phyloP scores from a whole-genome alignment of 177 flowering plant genomes.

The Telopea speciosissima region DNA sequence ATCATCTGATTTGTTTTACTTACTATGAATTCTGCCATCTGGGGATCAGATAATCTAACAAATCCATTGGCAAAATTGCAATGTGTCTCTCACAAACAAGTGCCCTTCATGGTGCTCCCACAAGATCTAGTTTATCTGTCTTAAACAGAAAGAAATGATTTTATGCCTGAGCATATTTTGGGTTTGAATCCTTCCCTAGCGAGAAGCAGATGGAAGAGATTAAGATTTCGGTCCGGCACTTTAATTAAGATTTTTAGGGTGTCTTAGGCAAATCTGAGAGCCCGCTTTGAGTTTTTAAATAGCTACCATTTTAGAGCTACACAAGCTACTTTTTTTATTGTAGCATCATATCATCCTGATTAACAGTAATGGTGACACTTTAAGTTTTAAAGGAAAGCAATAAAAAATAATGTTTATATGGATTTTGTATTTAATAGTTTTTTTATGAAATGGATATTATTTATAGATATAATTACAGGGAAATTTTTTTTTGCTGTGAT shows the following conservation, averaged over 20 bases:
- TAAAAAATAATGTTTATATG: too few relatives aligned
- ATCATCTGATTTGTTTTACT: background rate
- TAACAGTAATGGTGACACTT: too few relatives aligned
- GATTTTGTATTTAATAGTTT: too few relatives aligned
- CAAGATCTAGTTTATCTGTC: background rate
- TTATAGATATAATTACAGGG: too few relatives aligned
- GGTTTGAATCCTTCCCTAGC: constrained; percentile 54
- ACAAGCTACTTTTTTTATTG: background rate
- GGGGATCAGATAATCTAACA: background rate
- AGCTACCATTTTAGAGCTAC: background rate
- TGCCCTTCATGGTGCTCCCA: too few relatives aligned
- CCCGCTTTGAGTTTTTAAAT: background rate
- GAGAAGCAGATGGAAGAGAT: constrained; percentile 61
- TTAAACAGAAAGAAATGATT: constrained; percentile 29
- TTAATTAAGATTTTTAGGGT: constrained; percentile 1
- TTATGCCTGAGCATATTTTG: constrained; percentile 85
- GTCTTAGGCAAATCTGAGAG: background rate
- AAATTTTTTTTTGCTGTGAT: too few relatives aligned
- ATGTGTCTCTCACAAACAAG: background rate
- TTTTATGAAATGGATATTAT: too few relatives aligned
- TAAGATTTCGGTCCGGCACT: constrained; percentile 43
- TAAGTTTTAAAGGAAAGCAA: too few relatives aligned
- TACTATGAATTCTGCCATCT: background rate
- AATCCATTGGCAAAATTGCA: background rate
- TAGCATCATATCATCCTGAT: background rate